A percentile compares a stretch with the other conserved stretches of the same genome.
Conservation (phyloP, 148 eudicot species). For the Fagopyrum homotropicum region DNA sequence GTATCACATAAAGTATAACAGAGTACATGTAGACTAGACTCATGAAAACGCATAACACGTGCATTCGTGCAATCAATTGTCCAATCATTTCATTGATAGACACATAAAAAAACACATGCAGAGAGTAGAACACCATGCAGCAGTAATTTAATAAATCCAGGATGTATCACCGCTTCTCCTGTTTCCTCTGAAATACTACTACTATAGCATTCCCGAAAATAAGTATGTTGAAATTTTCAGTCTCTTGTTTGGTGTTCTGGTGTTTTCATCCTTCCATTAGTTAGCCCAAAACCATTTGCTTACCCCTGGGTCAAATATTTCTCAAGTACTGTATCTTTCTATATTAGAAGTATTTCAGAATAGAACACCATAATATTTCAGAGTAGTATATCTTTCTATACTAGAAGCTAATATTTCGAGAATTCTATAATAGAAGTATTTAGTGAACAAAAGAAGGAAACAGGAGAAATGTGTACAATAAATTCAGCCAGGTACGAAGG, state of each 20-base stretch:
- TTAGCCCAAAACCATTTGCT: too few relatives aligned
- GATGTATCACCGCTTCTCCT: not conserved
- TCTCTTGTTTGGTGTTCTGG: too few relatives aligned
- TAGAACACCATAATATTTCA: not conserved
- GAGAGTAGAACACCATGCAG: not conserved
- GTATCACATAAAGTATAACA: not conserved
- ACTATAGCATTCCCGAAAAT: too few relatives aligned
- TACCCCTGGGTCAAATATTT: too few relatives aligned
- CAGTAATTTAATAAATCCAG: not conserved
- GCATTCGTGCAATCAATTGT: not conserved
- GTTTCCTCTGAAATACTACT: too few relatives aligned
- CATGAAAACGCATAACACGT: not conserved
- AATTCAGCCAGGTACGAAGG: not conserved
- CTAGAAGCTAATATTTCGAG: not conserved
- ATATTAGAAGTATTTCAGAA: not conserved
- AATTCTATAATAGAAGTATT: too few relatives aligned
- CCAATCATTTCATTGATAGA: constrained; percentile 1
- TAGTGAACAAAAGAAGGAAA: not conserved
- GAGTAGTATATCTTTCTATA: not conserved
- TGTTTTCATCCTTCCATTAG: too few relatives aligned
- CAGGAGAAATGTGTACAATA: not conserved
- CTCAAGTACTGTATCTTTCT: not conserved
- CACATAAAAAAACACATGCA: not conserved
- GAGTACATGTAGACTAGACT: not conserved
- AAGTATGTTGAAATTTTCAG: too few relatives aligned